phyloP scores from a whole-genome alignment of 768 basidiomycete genomes.

The Xerocomellus dryophilus region DNA sequence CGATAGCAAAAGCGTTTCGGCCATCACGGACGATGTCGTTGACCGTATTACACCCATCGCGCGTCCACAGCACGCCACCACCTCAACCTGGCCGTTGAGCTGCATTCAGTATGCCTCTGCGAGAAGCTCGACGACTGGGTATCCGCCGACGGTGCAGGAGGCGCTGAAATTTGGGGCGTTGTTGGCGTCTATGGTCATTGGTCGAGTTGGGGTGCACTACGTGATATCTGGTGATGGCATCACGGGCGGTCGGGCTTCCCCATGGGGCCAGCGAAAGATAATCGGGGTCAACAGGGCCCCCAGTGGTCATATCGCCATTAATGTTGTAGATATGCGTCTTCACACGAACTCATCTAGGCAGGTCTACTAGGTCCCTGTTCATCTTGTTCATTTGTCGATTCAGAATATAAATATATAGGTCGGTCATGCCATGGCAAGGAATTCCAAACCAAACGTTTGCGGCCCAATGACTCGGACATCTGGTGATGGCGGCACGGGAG shows the following conservation, averaged over 20 bases:
- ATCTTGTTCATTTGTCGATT: not conserved
- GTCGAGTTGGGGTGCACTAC: conserved; percentile 31
- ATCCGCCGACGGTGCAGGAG: conserved; percentile 43
- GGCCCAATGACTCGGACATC: too few relatives aligned
- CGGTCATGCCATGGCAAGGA: too few relatives aligned
- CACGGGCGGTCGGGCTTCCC: conserved; percentile 36
- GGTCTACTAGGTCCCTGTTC: not conserved
- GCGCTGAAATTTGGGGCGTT: conserved; percentile 51
- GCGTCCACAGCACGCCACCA: conserved; percentile 5
- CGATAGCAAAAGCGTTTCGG: conserved; percentile 16
- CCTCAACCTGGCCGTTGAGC: conserved; percentile 9
- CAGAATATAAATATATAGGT: too few relatives aligned
- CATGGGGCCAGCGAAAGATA: conserved; percentile 35
- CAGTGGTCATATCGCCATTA: not conserved
- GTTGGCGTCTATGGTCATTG: conserved; percentile 43
- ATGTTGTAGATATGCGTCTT: not conserved
- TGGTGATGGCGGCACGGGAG: not conserved
- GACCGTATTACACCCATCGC: conserved; percentile 18
- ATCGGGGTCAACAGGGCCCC: not conserved
- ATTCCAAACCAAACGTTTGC: too few relatives aligned
- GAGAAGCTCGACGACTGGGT: conserved; percentile 19
- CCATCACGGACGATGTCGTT: conserved; percentile 19
- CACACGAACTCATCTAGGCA: conserved; percentile 12
- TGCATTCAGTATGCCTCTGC: conserved; percentile 13
- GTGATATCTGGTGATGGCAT: conserved; percentile 21